Evolutionary conservation across 441 rosid genomes (phyloP).

Genomic region (Arabidopsis lyrata): DNA sequence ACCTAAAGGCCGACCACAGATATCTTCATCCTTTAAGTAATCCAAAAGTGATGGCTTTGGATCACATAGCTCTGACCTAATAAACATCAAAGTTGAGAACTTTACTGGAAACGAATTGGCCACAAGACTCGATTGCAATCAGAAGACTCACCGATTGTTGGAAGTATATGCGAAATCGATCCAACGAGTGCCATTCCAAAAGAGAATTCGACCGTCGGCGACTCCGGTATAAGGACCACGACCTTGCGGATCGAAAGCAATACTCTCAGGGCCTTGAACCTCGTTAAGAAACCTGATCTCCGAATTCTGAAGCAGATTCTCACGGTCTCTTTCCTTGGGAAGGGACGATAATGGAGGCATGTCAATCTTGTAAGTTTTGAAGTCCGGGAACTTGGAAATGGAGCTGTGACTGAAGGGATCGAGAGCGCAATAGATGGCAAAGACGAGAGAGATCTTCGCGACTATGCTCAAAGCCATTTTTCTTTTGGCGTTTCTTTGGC

Average conservation of each 20-base stretch:
- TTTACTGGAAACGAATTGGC: background rate
- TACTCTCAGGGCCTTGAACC: conserved; percentile 92
- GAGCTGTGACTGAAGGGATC: conserved; percentile 86
- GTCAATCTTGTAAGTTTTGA: conserved; percentile 57
- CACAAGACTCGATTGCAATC: background rate
- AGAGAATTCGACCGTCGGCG: conserved; percentile 89
- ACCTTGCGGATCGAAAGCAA: conserved; percentile 85
- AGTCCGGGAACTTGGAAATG: conserved; percentile 65
- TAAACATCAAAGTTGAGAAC: conserved; percentile 16
- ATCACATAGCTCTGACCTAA: conserved; percentile 76
- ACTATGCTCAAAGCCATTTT: conserved; percentile 31
- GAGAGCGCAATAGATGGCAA: conserved; percentile 76
- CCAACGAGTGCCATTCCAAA: conserved; percentile 82
- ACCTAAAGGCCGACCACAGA: conserved; percentile 93
- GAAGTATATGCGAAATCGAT: conserved; percentile 85
- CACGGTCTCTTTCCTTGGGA: conserved; percentile 61
- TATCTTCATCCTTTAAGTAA: conserved; percentile 80
- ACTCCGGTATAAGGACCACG: conserved; percentile 95
- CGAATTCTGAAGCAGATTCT: conserved; percentile 71
- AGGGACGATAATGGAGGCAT: conserved; percentile 62
- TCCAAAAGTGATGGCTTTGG: conserved; percentile 60
- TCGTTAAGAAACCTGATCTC: conserved; percentile 74
- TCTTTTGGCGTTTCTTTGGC: background rate
- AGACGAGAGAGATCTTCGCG: conserved; percentile 51
- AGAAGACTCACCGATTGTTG: conserved; percentile 61